Conservation (phyloP, 2,329 filamentous ascomycete genomes). For the Botrytis galanthina region DNA sequence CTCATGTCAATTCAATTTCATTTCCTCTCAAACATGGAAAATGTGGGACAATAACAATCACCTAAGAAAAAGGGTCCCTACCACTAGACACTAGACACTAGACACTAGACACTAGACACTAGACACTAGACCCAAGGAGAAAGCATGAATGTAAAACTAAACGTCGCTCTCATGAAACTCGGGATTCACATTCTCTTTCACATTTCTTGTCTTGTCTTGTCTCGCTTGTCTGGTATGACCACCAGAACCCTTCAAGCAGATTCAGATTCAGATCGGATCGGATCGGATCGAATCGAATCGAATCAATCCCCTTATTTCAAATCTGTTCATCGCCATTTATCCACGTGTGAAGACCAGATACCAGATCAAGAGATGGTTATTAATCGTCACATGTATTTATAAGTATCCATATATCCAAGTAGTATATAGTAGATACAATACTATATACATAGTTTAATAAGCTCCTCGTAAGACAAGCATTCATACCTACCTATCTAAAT, state of each 20-base stretch:
- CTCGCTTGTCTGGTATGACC: too few relatives aligned
- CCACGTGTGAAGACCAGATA: constrained; percentile 6
- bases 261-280: background rate
- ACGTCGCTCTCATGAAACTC: background rate
- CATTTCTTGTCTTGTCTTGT: background rate
- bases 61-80: background rate
- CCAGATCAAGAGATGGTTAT: background rate
- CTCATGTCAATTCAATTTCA: too few relatives aligned
- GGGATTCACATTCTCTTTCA: background rate
- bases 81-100: too few relatives aligned
- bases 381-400: background rate
- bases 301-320: background rate
- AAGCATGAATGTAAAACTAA: background rate
- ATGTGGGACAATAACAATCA: background rate
- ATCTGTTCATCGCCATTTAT: background rate
- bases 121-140: background rate
- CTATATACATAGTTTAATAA: background rate
- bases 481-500: background rate
- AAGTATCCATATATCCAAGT: background rate
- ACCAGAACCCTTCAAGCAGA: background rate
- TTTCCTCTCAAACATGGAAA: background rate
- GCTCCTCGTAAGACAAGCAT: background rate
- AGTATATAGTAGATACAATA: background rate
- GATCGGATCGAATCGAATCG: background rate
- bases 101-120: too few relatives aligned